A percentile compares a stretch with the other conserved stretches of the same genome.
These are phyloP conservation scores for Plasmodium malariae DNA, from an alignment of 169 alveolate genomes.

Conservation along the genomic window DNA sequence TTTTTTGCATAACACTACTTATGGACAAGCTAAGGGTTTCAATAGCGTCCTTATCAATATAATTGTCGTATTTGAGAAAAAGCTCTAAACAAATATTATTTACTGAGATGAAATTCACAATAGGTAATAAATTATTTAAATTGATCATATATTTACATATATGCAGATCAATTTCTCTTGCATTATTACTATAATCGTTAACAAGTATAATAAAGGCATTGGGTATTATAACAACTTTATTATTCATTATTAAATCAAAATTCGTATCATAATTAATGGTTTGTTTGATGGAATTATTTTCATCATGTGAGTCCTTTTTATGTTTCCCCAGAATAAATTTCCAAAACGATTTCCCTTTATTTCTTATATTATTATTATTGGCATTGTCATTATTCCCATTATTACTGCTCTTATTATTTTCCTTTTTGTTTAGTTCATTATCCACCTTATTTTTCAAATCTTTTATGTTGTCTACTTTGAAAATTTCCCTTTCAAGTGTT, in stretches of 20 bases:
- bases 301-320: not conserved
- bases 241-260: slow-evolving; percentile 54
- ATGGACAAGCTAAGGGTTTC: slow-evolving; percentile 42
- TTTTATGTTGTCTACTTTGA: not conserved
- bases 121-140: slow-evolving; percentile 54
- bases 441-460: not conserved
- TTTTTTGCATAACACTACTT: slow-evolving; percentile 20
- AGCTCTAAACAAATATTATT: slow-evolving; percentile 54
- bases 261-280: slow-evolving; percentile 5
- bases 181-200: slow-evolving; percentile 55
- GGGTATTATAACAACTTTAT: slow-evolving; percentile 27
- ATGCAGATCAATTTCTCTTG: slow-evolving; percentile 58
- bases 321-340: slow-evolving; percentile 31
- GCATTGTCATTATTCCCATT: not conserved
- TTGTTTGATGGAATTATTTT: not conserved
- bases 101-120: slow-evolving; percentile 51
- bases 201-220: slow-evolving; percentile 26
- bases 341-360: slow-evolving; percentile 40
- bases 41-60: slow-evolving; percentile 51
- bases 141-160: slow-evolving; percentile 53
- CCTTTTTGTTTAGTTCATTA: not conserved
- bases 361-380: not conserved
- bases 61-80: slow-evolving; percentile 63
- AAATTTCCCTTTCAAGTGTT: slow-evolving; percentile 24
- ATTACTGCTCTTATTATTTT: not conserved